A percentile compares a stretch with the other conserved stretches of the same genome.
These are phyloP conservation scores for Zoysia pacifica DNA, from an alignment of 176 grass and related monocot genomes.

Conservation along the genomic window DNA sequence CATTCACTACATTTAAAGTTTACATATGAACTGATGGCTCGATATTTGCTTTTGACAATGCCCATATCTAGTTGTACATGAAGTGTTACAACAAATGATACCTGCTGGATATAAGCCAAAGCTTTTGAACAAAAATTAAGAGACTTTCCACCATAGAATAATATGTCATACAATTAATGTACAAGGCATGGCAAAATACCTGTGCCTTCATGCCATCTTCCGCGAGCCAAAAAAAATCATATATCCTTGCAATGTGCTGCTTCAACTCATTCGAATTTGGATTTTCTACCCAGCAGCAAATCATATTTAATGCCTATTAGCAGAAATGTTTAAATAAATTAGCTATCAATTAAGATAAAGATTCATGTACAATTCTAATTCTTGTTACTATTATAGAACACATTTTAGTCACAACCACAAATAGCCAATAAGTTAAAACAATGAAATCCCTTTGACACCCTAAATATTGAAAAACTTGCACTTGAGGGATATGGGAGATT, in stretches of 20 bases:
- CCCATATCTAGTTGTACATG: too few species aligned
- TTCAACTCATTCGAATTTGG: constrained; percentile 80
- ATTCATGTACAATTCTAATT: neutral
- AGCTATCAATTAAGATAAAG: neutral
- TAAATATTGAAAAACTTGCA: neutral
- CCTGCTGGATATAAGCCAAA: neutral
- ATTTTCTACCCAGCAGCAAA: constrained; percentile 84
- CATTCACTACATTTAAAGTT: neutral
- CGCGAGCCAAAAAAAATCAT: constrained; percentile 77
- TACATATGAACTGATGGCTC: neutral
- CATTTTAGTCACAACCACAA: neutral
- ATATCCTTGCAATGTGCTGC: constrained; percentile 66
- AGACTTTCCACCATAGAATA: neutral
- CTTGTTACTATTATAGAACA: neutral
- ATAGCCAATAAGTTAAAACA: neutral
- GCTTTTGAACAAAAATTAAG: neutral
- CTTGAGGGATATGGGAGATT: neutral
- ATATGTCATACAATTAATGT: neutral
- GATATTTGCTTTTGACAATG: neutral
- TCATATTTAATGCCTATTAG: constrained; percentile 69
- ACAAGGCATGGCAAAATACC: constrained; percentile 22
- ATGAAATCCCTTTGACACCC: neutral
- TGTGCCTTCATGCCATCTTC: constrained; percentile 91
- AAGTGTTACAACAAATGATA: neutral
- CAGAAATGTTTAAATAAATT: neutral